These are phyloP conservation scores for Coemansia sp. DNA, from an alignment of 192 early-diverging fungal species.

Conservation along the genomic window DNA sequence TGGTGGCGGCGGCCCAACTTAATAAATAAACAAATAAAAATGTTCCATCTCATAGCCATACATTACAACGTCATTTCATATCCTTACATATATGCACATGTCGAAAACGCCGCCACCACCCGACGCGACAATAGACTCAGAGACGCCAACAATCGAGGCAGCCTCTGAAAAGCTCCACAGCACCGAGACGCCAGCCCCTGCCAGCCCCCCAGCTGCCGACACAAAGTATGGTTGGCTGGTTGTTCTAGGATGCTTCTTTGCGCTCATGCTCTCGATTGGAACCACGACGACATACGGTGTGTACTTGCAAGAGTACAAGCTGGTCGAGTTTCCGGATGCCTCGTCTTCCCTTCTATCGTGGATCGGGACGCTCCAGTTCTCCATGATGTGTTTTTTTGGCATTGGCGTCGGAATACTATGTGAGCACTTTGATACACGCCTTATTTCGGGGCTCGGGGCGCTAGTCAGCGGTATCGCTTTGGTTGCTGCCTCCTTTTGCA, in stretches of 20 bases:
- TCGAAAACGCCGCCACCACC: neutral
- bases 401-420: slow-evolving; percentile 19
- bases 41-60: neutral
- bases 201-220: slow-evolving; percentile 1
- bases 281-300: slow-evolving; percentile 16
- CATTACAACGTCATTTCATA: neutral
- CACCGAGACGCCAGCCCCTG: neutral
- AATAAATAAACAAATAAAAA: neutral
- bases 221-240: slow-evolving; percentile 26
- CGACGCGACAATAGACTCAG: neutral
- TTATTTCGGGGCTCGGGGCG: slow-evolving; percentile 13
- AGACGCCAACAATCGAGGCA: slow-evolving; percentile 1
- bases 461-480: slow-evolving; percentile 12
- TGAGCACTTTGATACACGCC: slow-evolving; percentile 20
- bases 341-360: slow-evolving; percentile 23
- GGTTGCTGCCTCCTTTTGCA: slow-evolving; percentile 27
- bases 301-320: slow-evolving; percentile 27
- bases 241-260: slow-evolving; percentile 19
- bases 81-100: neutral
- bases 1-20: neutral
- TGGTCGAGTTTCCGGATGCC: slow-evolving; percentile 18
- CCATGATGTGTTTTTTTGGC: slow-evolving; percentile 27
- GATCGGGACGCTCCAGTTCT: slow-evolving; percentile 38
- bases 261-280: slow-evolving; percentile 26
- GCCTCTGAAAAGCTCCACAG: neutral